Percentiles rank a stretch among this genome's conserved stretches.
Evolutionary conservation across 176 grass and related monocot species (phyloP).

Genomic region (Sorghum bicolor): DNA sequence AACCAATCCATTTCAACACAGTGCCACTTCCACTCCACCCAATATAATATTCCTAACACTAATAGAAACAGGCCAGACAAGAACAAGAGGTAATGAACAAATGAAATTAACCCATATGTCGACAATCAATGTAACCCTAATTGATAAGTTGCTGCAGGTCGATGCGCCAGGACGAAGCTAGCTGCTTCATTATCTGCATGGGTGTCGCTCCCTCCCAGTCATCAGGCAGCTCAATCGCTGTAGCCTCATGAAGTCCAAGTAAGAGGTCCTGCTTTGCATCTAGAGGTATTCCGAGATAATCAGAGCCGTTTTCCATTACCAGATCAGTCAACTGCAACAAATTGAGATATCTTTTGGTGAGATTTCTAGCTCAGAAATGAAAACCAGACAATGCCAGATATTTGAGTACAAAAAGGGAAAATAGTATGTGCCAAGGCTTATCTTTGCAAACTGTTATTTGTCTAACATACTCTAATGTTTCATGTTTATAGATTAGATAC

Average conservation of each 20-base stretch:
- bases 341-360: neutral
- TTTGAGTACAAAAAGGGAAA: neutral
- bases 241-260: constrained; percentile 66
- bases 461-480: neutral
- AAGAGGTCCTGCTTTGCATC: constrained; percentile 72
- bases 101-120: constrained; percentile 39
- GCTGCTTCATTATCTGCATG: constrained; percentile 90
- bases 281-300: constrained; percentile 67
- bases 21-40: constrained; percentile 29
- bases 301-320: constrained; percentile 70
- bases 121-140: constrained; percentile 45
- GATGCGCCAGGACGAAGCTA: constrained; percentile 86
- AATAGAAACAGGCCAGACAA: constrained; percentile 35
- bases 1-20: constrained; percentile 41
- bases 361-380: neutral
- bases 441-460: constrained; percentile 13
- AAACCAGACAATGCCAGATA: neutral
- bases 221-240: constrained; percentile 57
- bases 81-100: constrained; percentile 43
- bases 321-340: constrained; percentile 79
- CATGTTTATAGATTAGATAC: neutral
- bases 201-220: constrained; percentile 85
- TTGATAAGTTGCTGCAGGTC: constrained; percentile 74
- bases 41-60: constrained; percentile 35
- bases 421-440: neutral